Evolutionary conservation across 2,329 filamentous ascomycete species (phyloP), one percentile per base, ranked within the genome.

Genomic region (Penicillium vulpinum): DNA sequence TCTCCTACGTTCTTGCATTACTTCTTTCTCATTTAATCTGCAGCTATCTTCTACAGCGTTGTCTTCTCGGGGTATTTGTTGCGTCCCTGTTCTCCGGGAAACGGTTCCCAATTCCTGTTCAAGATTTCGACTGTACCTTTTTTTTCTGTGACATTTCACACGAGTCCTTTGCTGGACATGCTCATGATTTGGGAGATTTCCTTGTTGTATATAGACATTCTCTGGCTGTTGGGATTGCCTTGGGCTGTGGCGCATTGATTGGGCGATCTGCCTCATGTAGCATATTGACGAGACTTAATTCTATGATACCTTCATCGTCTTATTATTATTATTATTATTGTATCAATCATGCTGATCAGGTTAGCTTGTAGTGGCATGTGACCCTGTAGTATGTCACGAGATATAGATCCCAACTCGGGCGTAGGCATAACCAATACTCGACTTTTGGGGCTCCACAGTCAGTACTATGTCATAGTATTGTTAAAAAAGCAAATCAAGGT

Each of bases 131-230:
- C 50, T 54, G 13, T 50, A 47, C 36, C 47, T 63, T 64, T 60
- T 56, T 53, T 65, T 68, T 64, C 63, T 67, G 66, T 63, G 68
- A 66, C 56, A 54, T 60, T 51, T 67, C 61, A 63, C 57, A 51
- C 35, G n/a, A 36, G 49, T 52, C 47, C 43, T 33, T 54, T 60
- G 49, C 36, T 61, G 54, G 57, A 58, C 56, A 64, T 55, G 54
- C 56, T 67, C 62, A 67, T 67, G 63, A 67, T 60, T 60, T 57
- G 59, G 60, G 59, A 50, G 48, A 57, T 65, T 59, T 36, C 47
- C 31, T 45, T 62, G 63, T 70, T 73, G 70, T 70, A 73, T 72
- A 73, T 74, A 74, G 69, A 73, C 64, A 56, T 65, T 64, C 45
- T 63, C 61, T 65, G 57, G 57, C 53, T 61, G 58, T 65, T 62